Conservation (phyloP, 2,329 filamentous ascomycete genomes). For the Mycosphaerella arachidis region DNA sequence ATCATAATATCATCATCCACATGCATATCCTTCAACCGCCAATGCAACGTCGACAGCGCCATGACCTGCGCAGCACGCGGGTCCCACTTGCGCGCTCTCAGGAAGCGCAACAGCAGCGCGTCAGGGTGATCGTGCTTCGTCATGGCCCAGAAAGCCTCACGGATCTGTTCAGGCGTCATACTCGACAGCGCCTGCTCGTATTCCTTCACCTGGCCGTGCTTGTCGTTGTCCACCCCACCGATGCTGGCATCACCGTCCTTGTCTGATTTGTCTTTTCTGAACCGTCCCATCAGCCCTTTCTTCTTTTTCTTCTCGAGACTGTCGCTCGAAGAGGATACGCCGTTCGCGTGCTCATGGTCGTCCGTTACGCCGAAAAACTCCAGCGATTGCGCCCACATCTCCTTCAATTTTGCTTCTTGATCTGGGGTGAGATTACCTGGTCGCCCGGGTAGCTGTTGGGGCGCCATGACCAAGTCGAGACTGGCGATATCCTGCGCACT, state of each 20-base stretch:
- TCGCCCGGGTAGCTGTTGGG: constrained; percentile 56
- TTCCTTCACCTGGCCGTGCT: constrained; percentile 84
- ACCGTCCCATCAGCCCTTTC: constrained; percentile 69
- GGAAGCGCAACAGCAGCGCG: constrained; percentile 72
- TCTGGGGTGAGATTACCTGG: constrained; percentile 84
- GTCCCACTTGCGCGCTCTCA: constrained; percentile 93
- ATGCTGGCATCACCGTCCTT: constrained; percentile 53
- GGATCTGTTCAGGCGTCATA: constrained; percentile 71
- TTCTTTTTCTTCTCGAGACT: constrained; percentile 57
- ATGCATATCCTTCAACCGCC: constrained; percentile 76
- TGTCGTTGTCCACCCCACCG: constrained; percentile 65
- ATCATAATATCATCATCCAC: constrained; percentile 85
- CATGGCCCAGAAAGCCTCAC: constrained; percentile 84
- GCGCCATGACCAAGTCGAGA: constrained; percentile 6
- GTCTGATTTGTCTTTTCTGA: constrained; percentile 54
- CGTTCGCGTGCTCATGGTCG: constrained; percentile 21
- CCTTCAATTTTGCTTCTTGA: constrained; percentile 80
- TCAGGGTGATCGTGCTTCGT: constrained; percentile 94
- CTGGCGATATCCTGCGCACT: constrained; percentile 8
- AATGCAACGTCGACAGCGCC: constrained; percentile 90
- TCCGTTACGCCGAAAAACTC: constrained; percentile 64
- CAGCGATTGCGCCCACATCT: constrained; percentile 75
- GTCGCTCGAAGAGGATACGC: constrained; percentile 20
- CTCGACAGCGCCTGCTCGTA: constrained; percentile 77
- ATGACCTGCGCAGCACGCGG: constrained; percentile 89